Percentiles rank a stretch among this genome's conserved stretches.
phyloP scores from a whole-genome alignment of 148 eudicot species.

The Chenopodium album region DNA sequence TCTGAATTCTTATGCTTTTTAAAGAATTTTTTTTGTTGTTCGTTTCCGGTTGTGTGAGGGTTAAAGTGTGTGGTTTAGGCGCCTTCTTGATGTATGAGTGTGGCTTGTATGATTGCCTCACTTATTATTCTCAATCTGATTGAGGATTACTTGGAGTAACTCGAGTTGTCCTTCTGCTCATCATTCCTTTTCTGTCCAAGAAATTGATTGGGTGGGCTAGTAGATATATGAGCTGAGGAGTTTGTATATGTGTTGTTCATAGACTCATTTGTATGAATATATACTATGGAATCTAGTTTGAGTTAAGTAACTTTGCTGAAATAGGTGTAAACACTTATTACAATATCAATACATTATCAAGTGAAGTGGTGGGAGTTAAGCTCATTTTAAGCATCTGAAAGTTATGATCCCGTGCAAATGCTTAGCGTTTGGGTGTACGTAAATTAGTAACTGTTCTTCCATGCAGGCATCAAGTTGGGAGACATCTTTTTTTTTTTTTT shows the following conservation, averaged over 20 bases:
- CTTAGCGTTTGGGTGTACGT: not conserved
- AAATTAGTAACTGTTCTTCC: not conserved
- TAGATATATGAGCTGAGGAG: no score
- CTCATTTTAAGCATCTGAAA: not conserved
- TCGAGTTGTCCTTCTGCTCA: not conserved
- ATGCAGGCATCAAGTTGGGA: not conserved
- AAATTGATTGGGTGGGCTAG: not conserved
- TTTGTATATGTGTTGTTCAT: not conserved
- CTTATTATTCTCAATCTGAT: not conserved
- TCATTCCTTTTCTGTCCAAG: not conserved
- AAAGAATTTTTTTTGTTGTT: not conserved
- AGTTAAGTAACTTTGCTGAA: not conserved
- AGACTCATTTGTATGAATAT: not conserved
- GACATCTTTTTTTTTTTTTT: not conserved
- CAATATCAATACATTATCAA: not conserved
- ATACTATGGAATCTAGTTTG: not conserved
- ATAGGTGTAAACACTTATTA: not conserved
- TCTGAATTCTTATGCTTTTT: not conserved
- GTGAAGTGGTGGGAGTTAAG: not conserved
- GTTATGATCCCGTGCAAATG: conserved; percentile 2
- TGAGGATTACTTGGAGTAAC: not conserved
- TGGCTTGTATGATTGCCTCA: no score
- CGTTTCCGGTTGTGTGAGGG: not conserved
- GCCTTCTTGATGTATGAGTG: not conserved
- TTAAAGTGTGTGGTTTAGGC: not conserved